Conservation (phyloP, 2,329 filamentous ascomycete species). For the Juglanconis oblonga region DNA sequence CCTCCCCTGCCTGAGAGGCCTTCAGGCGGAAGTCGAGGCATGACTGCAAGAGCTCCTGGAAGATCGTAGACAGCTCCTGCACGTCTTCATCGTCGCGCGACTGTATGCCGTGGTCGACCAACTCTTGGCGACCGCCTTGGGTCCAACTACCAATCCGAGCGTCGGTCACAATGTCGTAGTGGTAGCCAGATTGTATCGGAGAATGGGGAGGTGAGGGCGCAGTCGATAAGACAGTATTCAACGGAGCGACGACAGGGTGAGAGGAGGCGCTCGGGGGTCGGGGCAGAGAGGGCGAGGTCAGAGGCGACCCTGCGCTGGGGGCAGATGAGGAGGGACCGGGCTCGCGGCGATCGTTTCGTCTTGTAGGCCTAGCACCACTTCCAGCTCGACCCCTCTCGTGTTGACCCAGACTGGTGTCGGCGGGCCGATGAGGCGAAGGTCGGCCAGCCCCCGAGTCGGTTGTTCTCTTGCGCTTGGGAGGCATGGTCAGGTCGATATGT, state of each 20-base stretch:
- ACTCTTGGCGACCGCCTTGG: constrained; percentile 60
- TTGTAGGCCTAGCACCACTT: constrained; percentile 43
- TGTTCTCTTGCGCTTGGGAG: constrained; percentile 58
- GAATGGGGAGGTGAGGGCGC: constrained; percentile 27
- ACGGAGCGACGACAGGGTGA: constrained; percentile 23
- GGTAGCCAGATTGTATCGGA: constrained; percentile 50
- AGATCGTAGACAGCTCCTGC: constrained; percentile 66
- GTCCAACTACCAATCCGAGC: constrained; percentile 67
- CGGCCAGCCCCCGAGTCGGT: constrained; percentile 46
- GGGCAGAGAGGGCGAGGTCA: constrained; percentile 30
- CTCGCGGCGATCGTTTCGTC: constrained; percentile 50
- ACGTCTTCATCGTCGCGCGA: constrained; percentile 67
- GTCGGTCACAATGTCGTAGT: constrained; percentile 74
- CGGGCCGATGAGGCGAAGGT: constrained; percentile 62
- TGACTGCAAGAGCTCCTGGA: constrained; percentile 81
- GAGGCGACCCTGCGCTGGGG: constrained; percentile 6
- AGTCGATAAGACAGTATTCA: constrained; percentile 19
- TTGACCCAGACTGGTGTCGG: constrained; percentile 52
- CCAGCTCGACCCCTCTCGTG: constrained; percentile 53
- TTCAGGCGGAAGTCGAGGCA: constrained; percentile 67
- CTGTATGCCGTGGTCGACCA: constrained; percentile 63
- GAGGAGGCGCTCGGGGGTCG: constrained; percentile 38
- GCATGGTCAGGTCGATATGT: constrained; percentile 38
- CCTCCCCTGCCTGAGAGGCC: constrained; percentile 65
- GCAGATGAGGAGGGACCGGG: constrained; percentile 31